These are phyloP conservation scores for Apocynum venetum DNA, from an alignment of 257 asterid species.

Conservation along the genomic window DNA sequence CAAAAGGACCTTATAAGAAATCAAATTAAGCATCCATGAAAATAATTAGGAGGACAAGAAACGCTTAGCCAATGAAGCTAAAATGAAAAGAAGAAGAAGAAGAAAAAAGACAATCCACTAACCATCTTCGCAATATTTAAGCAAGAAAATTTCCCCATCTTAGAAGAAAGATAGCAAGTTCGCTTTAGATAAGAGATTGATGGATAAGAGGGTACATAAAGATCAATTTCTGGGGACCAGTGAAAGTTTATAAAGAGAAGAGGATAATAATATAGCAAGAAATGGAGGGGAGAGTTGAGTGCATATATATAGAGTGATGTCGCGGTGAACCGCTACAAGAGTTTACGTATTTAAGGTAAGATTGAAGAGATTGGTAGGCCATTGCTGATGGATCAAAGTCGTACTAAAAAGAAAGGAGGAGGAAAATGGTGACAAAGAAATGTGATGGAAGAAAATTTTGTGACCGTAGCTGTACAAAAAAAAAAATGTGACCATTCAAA, in stretches of 20 bases:
- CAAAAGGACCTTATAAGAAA: not conserved
- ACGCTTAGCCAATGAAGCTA: not conserved
- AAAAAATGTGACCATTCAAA: too few species aligned
- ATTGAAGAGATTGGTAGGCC: not conserved
- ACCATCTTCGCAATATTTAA: conserved; percentile 30
- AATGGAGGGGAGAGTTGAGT: not conserved
- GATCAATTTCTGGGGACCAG: not conserved
- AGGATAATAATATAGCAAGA: not conserved
- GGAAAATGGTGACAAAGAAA: conserved; percentile 11
- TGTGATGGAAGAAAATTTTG: conserved; percentile 5
- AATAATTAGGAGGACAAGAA: not conserved
- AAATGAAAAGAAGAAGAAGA: not conserved
- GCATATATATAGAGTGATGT: conserved; percentile 8
- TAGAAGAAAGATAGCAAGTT: not conserved
- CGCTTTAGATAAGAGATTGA: not conserved
- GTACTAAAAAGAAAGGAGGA: not conserved
- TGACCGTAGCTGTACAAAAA: not conserved
- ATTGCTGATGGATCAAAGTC: not conserved
- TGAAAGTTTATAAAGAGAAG: not conserved
- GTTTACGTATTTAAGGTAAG: conserved; percentile 8
- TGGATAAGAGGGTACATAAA: too few species aligned
- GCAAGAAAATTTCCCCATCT: conserved; percentile 26
- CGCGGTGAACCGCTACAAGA: not conserved
- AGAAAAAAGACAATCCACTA: conserved; percentile 2
- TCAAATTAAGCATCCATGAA: not conserved